Base-by-base conservation (phyloP, 805 yeast species). In the Teunomyces barrocoloradensis region DNA sequence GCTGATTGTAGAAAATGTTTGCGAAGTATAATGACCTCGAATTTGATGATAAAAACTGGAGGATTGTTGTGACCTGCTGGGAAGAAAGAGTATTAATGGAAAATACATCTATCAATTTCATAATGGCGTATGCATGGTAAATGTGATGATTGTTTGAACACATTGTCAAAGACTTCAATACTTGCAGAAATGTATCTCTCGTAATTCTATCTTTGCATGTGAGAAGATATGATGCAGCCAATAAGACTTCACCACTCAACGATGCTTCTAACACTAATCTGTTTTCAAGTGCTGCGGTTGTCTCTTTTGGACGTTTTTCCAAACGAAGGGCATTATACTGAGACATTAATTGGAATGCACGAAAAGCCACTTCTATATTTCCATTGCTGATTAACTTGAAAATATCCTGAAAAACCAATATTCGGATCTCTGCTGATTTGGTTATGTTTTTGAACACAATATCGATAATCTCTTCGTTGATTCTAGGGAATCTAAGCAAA, bases 191-290 rank as follows among this genome's bases (percentile, higher is more conserved):
- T n/a, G 44, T 27, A 3, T 45, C 48, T 12, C 7, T 17, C 13
- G 41, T 33, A 11, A 39, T 10, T 20, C 5, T 37, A 23, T 37
- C 18, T 17, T 9, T 20, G 20, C 6, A 53, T 2, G 4, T 37
- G 5, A 57, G 17, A 11, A 51, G 42, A 39, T 53, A 57, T 30
- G 64, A 53, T 9, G 58, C 34, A 3, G 65, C 66, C 6, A 62
- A 43, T 9, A 63, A 33, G 11, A 54, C 53, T 6, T 64, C 66
- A 3, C 68, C 68, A 10, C 52, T 47, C 3, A 45, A 13, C 4
- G 50, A 47, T 2, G 65, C 48, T 37, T 54, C 61, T 2, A 34
- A 32, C 1, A 63, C 47, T 7, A 65, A 25, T 20, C 52, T 23
- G 29, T 53, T 56, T 17, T 49, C 60, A 9, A 45, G 43, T 2